phyloP scores from a whole-genome alignment of 805 yeast genomes.

The Hemisphaericaspora nanyangensis region DNA sequence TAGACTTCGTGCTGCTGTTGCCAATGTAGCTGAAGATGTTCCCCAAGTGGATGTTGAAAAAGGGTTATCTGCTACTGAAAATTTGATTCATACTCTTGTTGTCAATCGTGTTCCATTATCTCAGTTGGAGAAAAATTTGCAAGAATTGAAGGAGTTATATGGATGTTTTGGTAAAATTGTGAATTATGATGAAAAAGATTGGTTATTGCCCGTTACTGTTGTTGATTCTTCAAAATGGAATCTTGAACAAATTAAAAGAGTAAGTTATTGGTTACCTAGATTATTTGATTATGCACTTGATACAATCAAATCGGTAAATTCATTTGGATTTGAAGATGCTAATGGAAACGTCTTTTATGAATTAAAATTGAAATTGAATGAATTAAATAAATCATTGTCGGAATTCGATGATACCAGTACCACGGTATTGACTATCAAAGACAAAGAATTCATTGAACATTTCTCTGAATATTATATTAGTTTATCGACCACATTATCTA shows the following conservation, averaged over 20 bases:
- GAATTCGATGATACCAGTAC: slow-evolving; percentile 17
- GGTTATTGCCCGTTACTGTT: slow-evolving; percentile 12
- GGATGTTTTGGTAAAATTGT: slow-evolving; percentile 9
- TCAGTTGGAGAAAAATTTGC: slow-evolving; percentile 21
- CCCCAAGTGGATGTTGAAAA: slow-evolving; percentile 71
- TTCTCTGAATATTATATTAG: slow-evolving; percentile 18
- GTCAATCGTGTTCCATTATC: slow-evolving; percentile 48
- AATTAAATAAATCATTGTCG: slow-evolving; percentile 9
- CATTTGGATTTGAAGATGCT: slow-evolving; percentile 6
- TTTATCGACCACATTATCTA: slow-evolving; percentile 22
- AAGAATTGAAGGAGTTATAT: slow-evolving; percentile 11
- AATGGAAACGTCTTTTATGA: slow-evolving; percentile 12
- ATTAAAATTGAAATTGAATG: slow-evolving; percentile 14
- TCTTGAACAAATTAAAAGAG: slow-evolving; percentile 12
- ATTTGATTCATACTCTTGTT: slow-evolving; percentile 57
- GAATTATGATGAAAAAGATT: slow-evolving; percentile 5
- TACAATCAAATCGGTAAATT: slow-evolving; percentile 10
- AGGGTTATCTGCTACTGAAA: slow-evolving; percentile 74
- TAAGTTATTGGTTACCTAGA: slow-evolving; percentile 31
- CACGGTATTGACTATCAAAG: slow-evolving; percentile 11
- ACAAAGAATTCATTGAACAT: slow-evolving; percentile 15
- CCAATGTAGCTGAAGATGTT: slow-evolving; percentile 64
- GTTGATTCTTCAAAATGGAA: slow-evolving; percentile 16
- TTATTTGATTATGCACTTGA: slow-evolving; percentile 32
- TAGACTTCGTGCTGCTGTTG: slow-evolving; percentile 62